Conservation (phyloP, 2,329 filamentous ascomycete species). For the Lecanicillium sp. region DNA sequence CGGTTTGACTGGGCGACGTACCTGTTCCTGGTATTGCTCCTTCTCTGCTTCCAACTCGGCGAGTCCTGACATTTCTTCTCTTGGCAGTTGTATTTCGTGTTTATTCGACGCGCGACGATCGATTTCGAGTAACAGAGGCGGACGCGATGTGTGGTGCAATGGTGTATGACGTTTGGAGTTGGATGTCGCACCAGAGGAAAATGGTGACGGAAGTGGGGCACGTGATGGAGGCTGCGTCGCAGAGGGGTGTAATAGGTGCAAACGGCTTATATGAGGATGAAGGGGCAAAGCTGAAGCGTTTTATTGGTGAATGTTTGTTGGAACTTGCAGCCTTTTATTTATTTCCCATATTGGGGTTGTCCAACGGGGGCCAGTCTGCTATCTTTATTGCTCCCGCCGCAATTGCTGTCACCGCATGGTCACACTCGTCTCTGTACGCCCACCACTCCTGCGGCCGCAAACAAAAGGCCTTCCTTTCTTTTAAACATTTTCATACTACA, state of each 20-base stretch:
- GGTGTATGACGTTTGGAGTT: background rate
- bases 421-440: too few relatives aligned
- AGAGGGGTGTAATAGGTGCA: background rate
- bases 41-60: slow-evolving; percentile 46
- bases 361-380: too few relatives aligned
- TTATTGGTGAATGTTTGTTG: too few relatives aligned
- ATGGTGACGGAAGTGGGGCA: background rate
- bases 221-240: background rate
- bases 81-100: background rate
- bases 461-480: background rate
- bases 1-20: slow-evolving; percentile 23
- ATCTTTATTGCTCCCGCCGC: too few relatives aligned
- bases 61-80: slow-evolving; percentile 25
- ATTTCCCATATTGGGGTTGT: too few relatives aligned
- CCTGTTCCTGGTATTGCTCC: slow-evolving; percentile 52
- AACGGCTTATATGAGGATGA: too few relatives aligned
- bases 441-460: background rate
- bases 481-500: background rate
- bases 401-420: too few relatives aligned
- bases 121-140: background rate
- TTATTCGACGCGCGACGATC: background rate
- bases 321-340: too few relatives aligned
- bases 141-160: background rate
- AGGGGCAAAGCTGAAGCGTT: too few relatives aligned
- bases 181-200: too few relatives aligned